Percentiles rank a stretch among this genome's conserved stretches.
Conservation (phyloP, 768 basidiomycete species). For the Lentinula guzmanii region DNA sequence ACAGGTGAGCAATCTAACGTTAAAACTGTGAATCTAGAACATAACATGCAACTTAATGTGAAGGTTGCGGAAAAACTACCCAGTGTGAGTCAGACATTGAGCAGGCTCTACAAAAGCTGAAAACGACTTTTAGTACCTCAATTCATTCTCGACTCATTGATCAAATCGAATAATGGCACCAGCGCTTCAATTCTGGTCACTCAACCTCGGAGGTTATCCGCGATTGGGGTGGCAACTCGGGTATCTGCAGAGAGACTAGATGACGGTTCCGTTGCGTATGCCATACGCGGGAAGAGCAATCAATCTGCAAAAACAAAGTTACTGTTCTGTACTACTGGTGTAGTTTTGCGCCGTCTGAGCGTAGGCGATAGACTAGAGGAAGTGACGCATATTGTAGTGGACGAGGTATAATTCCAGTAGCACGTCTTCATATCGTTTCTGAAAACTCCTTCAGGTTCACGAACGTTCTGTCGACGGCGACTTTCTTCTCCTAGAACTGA, state of each 20-base stretch:
- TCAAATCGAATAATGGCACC: slow-evolving; percentile 52
- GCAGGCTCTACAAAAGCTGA: background rate
- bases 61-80: slow-evolving; percentile 88
- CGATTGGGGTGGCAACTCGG: slow-evolving; percentile 81
- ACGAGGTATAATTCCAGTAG: slow-evolving; percentile 54
- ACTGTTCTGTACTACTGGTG: slow-evolving; percentile 91
- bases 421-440: background rate
- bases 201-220: slow-evolving; percentile 85
- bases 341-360: slow-evolving; percentile 77
- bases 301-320: slow-evolving; percentile 62
- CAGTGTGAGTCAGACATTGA: slow-evolving; percentile 45
- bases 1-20: slow-evolving; percentile 48
- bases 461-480: slow-evolving; percentile 91
- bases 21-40: background rate
- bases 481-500: slow-evolving; percentile 79
- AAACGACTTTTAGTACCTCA: slow-evolving; percentile 60
- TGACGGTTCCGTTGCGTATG: slow-evolving; percentile 81
- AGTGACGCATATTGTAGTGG: slow-evolving; percentile 83
- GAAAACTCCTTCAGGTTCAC: slow-evolving; percentile 56
- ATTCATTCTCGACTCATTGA: slow-evolving; percentile 82
- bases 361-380: slow-evolving; percentile 63
- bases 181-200: slow-evolving; percentile 76
- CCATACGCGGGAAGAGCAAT: slow-evolving; percentile 82
- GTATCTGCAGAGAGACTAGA: slow-evolving; percentile 77
- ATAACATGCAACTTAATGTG: background rate